Conservation (phyloP, 176 grass and related monocot genomes). For the Triticum monococcum region DNA sequence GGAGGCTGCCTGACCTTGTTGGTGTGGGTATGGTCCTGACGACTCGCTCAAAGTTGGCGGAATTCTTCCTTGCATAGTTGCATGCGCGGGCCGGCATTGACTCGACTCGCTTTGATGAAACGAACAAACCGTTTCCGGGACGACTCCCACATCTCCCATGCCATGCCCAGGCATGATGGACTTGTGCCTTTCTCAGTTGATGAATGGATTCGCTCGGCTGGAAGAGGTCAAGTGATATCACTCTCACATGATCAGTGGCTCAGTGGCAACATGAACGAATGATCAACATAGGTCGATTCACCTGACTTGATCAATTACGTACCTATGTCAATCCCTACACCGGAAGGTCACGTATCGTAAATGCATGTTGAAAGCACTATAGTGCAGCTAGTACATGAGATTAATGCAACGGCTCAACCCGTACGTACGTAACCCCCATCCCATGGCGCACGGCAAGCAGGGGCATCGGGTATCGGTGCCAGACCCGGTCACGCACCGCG, state of each 20-base stretch:
- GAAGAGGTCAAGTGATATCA: constrained; percentile 13
- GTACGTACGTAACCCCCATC: background rate
- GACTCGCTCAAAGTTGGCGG: constrained; percentile 4
- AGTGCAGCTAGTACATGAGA: too few relatives aligned
- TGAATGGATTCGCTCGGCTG: background rate
- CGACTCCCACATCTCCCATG: background rate
- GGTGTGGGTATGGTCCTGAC: background rate
- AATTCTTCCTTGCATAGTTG: background rate
- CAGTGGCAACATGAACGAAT: background rate
- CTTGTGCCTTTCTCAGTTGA: background rate
- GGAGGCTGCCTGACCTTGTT: background rate
- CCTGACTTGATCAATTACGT: background rate
- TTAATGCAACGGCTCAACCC: background rate
- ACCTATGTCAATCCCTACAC: too few relatives aligned
- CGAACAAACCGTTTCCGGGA: too few relatives aligned
- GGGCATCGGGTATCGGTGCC: background rate
- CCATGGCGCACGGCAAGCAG: too few relatives aligned
- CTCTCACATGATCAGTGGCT: background rate
- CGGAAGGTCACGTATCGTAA: background rate
- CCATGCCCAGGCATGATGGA: too few relatives aligned
- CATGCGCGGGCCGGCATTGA: constrained; percentile 19
- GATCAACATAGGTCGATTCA: background rate
- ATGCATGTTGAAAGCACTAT: background rate
- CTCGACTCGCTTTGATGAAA: constrained; percentile 22
- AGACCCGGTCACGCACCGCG: background rate